phyloP scores from a whole-genome alignment of 148 eudicot genomes.

The Beta vulgaris region DNA sequence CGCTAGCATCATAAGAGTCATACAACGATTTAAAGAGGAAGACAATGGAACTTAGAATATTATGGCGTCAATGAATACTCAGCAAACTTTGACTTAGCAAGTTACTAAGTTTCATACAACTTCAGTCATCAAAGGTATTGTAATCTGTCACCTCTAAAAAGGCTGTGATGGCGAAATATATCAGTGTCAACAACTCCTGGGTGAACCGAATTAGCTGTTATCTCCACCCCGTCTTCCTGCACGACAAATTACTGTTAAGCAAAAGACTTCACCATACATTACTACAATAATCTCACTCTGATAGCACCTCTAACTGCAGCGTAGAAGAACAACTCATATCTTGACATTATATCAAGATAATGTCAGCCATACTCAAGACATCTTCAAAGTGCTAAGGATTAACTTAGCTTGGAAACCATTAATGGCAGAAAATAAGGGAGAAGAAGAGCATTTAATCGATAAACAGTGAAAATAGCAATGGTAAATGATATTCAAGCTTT shows the following conservation, averaged over 20 bases:
- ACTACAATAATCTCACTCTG: background rate
- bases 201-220: slow-evolving; percentile 65
- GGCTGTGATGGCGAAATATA: slow-evolving; percentile 47
- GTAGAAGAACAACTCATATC: background rate
- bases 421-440: too few relatives aligned
- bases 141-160: slow-evolving; percentile 35
- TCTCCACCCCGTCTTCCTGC: slow-evolving; percentile 52
- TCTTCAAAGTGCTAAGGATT: too few relatives aligned
- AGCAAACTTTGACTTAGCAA: background rate
- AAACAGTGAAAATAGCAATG: too few relatives aligned
- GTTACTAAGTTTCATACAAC: background rate
- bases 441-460: too few relatives aligned
- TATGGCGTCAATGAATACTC: background rate
- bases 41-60: too few relatives aligned
- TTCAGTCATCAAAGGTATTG: background rate
- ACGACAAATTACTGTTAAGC: background rate
- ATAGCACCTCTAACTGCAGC: background rate
- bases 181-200: slow-evolving; percentile 64
- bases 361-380: background rate
- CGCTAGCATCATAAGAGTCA: too few relatives aligned
- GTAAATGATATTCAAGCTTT: too few relatives aligned
- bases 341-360: background rate
- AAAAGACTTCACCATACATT: background rate
- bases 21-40: too few relatives aligned
- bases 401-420: too few relatives aligned